Evolutionary conservation across 2,329 filamentous ascomycete genomes (phyloP), one percentile per base, ranked within the genome.

Genomic region (Verticillium nubilum): DNA sequence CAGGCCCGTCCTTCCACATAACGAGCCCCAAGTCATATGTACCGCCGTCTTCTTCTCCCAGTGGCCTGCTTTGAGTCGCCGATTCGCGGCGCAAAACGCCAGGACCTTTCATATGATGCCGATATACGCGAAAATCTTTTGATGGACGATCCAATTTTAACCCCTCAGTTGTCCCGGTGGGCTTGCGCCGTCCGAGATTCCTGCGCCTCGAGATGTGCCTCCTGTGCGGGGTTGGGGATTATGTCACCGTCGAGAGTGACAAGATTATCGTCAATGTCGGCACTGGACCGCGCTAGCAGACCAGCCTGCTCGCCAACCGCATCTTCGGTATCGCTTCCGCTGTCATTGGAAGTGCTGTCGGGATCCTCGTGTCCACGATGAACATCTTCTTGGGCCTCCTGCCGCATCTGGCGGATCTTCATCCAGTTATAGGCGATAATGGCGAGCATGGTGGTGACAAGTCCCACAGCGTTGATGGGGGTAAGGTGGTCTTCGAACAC

Each of bases 381-480:
- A 2, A 79, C 80, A 28, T 80, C 77, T 33, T 73, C 69, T 67
- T 80, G 80, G 1, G 92, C 91, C 13, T 97, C 90, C 58, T 83
- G 77, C 54, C 91, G 84, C 95, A 99, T 97, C 74, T 90, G 91
- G 55, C 80, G 82, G 63, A 98, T 91, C 73, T 99, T 98, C 73
- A 98, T 87, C 70, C 91, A 97, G 70, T 99, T 99, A 75, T 99
- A 99, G 15, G 87, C 86, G 5, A 80, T 87, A 64, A 99, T 99
- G 64, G 92, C 93, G 50, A 82, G 79, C 66, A 98, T 91, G 0
- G 95, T 99, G 56, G 96, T 86, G n/a, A 96, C 70, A 13, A 99
- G 79, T 7, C 95, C 95, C 17, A 89, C 84, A 10, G 97, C 78
- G 72, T 99, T 99, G 78, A 99, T 86, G 0, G 88, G 79, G 0